Conservation (phyloP, 495 filamentous ascomycete species). For the Chaetomidium leptoderma region DNA sequence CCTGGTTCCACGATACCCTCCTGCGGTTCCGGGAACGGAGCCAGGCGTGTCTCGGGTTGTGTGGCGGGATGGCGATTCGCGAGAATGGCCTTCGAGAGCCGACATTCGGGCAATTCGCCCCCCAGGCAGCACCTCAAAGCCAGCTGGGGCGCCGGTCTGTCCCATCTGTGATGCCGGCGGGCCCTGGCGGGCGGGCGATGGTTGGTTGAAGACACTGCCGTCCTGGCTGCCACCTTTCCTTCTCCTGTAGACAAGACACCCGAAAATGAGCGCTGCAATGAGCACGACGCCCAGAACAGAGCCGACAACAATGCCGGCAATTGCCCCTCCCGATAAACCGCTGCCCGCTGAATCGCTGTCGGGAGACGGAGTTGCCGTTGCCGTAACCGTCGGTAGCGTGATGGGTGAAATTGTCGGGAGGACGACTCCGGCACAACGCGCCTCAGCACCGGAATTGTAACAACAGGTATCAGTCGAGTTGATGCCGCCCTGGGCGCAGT, state of each 20-base stretch:
- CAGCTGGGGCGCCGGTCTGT: constrained; percentile 45
- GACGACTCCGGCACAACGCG: constrained; percentile 64
- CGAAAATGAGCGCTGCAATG: constrained; percentile 45
- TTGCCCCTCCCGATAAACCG: constrained; percentile 73
- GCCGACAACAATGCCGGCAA: constrained; percentile 88
- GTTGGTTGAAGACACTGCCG: constrained; percentile 76
- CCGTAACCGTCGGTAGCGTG: constrained; percentile 46
- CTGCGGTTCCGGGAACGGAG: constrained; percentile 35
- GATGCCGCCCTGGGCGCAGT: constrained; percentile 73
- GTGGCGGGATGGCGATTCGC: constrained; percentile 53
- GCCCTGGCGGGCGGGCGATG: constrained; percentile 66
- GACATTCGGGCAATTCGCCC: constrained; percentile 95
- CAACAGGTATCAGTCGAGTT: constrained; percentile 97
- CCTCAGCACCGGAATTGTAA: constrained; percentile 67
- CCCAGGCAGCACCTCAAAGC: constrained; percentile 73
- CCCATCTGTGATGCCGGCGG: constrained; percentile 34
- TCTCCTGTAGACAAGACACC: constrained; percentile 56
- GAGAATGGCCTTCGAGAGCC: constrained; percentile 71
- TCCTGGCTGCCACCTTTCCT: constrained; percentile 57
- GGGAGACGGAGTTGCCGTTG: constrained; percentile 42
- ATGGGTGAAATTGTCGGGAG: constrained; percentile 72
- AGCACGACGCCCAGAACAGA: constrained; percentile 64
- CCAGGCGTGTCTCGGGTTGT: constrained; percentile 30
- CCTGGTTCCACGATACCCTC: constrained; percentile 32
- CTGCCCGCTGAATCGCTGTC: constrained; percentile 35